A percentile compares a stretch with the other conserved stretches of the same genome.
These are phyloP conservation scores for Debaryomyces castellii DNA, from an alignment of 805 yeast genomes.

Conservation along the genomic window DNA sequence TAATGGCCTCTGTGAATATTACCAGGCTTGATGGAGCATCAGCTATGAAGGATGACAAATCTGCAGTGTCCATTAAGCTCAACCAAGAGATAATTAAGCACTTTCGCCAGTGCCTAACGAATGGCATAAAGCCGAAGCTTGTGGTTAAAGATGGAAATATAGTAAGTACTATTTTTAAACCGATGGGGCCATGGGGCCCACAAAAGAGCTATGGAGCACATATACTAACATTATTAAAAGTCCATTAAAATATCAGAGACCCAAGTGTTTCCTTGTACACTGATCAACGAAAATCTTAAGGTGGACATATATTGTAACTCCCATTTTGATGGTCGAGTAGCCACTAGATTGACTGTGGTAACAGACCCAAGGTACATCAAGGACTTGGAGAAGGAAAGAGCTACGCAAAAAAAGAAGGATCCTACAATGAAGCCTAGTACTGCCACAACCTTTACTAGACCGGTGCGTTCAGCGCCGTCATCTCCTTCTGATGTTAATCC, in stretches of 20 bases:
- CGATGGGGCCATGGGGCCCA: background rate
- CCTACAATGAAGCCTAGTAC: background rate
- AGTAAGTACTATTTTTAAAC: conserved; percentile 19
- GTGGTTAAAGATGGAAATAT: conserved; percentile 36
- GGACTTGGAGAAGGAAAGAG: conserved; percentile 10
- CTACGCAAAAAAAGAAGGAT: background rate
- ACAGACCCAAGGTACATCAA: conserved; percentile 29
- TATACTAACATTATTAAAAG: conserved; percentile 21
- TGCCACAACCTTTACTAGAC: background rate
- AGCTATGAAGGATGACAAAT: background rate
- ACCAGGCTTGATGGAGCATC: background rate
- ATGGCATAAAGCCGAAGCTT: conserved; percentile 24
- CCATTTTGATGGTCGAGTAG: conserved; percentile 30
- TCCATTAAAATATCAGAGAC: conserved; percentile 28
- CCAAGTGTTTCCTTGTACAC: conserved; percentile 30
- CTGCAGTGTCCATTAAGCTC: conserved; percentile 28
- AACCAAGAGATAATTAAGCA: conserved; percentile 26
- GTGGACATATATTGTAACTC: conserved; percentile 30
- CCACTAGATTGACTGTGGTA: conserved; percentile 27
- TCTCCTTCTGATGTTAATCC: conserved; percentile 12
- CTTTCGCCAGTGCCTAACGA: conserved; percentile 16
- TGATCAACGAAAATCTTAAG: conserved; percentile 33
- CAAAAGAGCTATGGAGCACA: background rate
- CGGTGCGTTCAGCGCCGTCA: conserved; percentile 8
- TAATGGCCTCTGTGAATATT: background rate